A percentile compares a stretch with the other conserved stretches of the same genome.
These are phyloP conservation scores for Aspergillus ochraceus DNA, from an alignment of 2,329 filamentous ascomycete genomes.

Conservation along the genomic window DNA sequence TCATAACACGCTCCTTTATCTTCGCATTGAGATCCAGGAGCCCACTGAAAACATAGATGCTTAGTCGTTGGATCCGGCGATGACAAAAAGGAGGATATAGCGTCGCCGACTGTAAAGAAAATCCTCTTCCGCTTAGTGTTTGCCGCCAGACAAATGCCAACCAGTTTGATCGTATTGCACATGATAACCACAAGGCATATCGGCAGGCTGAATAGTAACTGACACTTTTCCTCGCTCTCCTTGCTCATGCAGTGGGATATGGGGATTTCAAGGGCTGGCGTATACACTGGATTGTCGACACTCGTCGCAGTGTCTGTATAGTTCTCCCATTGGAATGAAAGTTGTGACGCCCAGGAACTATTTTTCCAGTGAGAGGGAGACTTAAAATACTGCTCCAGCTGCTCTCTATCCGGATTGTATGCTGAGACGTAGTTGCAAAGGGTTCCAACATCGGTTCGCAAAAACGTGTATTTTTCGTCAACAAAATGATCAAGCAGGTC, in stretches of 20 bases:
- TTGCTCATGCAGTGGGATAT: conserved; percentile 8
- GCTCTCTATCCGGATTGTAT: not conserved
- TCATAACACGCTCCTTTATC: not conserved
- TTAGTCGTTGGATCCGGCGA: conserved; percentile 7
- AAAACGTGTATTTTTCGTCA: not conserved
- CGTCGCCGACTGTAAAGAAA: conserved; percentile 25
- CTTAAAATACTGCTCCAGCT: not conserved
- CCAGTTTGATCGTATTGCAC: conserved; percentile 6
- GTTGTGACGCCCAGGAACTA: not conserved
- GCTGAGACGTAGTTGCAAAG: not conserved
- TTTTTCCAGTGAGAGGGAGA: not conserved
- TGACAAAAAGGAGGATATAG: conserved; percentile 23
- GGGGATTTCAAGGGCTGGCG: not conserved
- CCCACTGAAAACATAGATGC: not conserved
- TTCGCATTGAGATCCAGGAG: not conserved
- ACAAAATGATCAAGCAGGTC: not conserved
- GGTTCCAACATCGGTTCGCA: not conserved
- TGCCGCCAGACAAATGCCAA: conserved; percentile 8
- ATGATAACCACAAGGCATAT: conserved; percentile 9
- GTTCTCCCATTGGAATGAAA: not conserved
- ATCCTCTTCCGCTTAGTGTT: not conserved
- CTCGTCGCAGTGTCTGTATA: not conserved
- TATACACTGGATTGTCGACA: not conserved
- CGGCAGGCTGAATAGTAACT: conserved; percentile 6
- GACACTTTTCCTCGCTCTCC: conserved; percentile 4